A percentile compares a stretch with the other conserved stretches of the same genome.
phyloP scores from a whole-genome alignment of 805 yeast genomes.

The Wickerhamomyces chambardii region DNA sequence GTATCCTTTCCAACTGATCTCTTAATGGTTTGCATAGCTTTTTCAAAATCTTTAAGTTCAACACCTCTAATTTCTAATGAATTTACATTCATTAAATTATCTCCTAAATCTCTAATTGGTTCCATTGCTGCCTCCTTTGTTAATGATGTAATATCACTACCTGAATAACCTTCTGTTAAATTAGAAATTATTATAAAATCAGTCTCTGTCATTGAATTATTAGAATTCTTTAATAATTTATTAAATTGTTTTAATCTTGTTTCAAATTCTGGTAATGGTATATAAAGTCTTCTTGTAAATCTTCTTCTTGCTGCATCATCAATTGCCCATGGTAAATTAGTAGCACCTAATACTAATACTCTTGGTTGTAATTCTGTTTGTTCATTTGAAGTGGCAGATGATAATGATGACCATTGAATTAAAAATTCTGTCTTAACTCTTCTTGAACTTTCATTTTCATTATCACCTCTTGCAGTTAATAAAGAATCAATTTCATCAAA shows the following conservation, averaged over 20 bases:
- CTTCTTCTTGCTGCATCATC: constrained; percentile 96
- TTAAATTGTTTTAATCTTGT: constrained; percentile 67
- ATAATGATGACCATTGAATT: constrained; percentile 90
- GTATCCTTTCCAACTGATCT: constrained; percentile 88
- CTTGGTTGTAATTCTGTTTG: constrained; percentile 36
- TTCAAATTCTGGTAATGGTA: constrained; percentile 86
- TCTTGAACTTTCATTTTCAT: constrained; percentile 81
- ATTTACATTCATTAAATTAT: constrained; percentile 57
- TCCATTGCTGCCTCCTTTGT: constrained; percentile 99
- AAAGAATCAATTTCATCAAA: constrained; percentile 95
- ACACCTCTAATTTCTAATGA: constrained; percentile 77
- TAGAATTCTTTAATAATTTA: constrained; percentile 62
- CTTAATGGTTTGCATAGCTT: constrained; percentile 68
- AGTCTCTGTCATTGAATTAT: constrained; percentile 52
- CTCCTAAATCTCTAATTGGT: constrained; percentile 86
- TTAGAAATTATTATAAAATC: constrained; percentile 55
- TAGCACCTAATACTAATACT: constrained; percentile 88
- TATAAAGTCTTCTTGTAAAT: constrained; percentile 85
- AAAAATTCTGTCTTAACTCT: constrained; percentile 89
- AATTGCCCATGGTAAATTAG: constrained; percentile 93
- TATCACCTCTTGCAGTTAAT: constrained; percentile 61
- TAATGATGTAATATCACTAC: constrained; percentile 85
- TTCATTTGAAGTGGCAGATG: constrained; percentile 75
- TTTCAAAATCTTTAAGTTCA: constrained; percentile 60
- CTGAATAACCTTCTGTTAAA: constrained; percentile 80